Base-by-base conservation (phyloP, 441 rosid species). In the Gossypium schwendimanii region DNA sequence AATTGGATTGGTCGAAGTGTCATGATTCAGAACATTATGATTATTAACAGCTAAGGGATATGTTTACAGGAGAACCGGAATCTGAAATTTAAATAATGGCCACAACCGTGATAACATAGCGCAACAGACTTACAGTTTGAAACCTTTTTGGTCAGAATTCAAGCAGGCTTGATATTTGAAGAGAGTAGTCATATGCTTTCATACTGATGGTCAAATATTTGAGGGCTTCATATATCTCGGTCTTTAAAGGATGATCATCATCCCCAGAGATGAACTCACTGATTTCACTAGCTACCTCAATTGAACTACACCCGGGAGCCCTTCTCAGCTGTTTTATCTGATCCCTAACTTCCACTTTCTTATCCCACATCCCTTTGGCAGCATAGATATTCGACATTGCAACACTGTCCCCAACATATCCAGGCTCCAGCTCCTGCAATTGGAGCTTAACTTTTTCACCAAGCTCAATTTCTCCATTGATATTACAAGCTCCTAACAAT, bases 371-470 rank as follows among this genome's bases (percentile, higher is more conserved):
- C 39, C 83, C 81, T 79, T 68, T 77, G 10, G 79, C 70, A 9
- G 84, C 82, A 72, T 81, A 79, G 6, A 84, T 75, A 74, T 84
- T 84, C 33, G 87, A 79, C 78, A 81, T 53, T 0, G 83, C 81
- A 63, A 84, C 80, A 68, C 76, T 73, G 58, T 77, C 84, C 50
- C 80, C 82, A 0, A 78, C 73, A 60, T 81, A 73, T 52, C 75
- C 78, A 58, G 75, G 0, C 23, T 79, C 84, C 65, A 75, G 52
- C 67, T 84, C 80, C 59, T 71, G 71, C 69, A 84, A 75, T 54
- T 45, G 77, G 72, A 73, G 57, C 50, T 69, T 72, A 44, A 74
- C 81, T 31, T 79, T 78, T 76, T 72, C 80, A 3, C 75, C 83
- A 0, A 84, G 75, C 76, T 77, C 77, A 20, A 81, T 67, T 15